Conservation (phyloP, 306 rosid genomes). For the Arachis stenosperma region DNA sequence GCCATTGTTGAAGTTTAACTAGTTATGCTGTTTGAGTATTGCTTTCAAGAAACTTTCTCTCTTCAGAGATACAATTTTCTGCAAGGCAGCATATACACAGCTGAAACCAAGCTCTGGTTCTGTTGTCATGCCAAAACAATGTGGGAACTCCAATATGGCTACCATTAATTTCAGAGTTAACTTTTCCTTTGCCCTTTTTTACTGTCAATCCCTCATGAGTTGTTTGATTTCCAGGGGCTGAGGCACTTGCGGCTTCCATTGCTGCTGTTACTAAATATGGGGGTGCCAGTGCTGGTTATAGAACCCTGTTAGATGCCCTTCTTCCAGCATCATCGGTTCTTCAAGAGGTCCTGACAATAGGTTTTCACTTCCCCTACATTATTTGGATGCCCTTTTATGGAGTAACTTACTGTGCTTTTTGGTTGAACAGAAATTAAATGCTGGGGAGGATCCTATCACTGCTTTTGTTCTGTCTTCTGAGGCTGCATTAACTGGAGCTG, state of each 20-base stretch:
- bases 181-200: slow-evolving; percentile 3
- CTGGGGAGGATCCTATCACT: slow-evolving; percentile 69
- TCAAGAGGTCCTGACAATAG: slow-evolving; percentile 62
- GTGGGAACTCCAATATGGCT: slow-evolving; percentile 55
- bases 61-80: slow-evolving; percentile 71
- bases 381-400: slow-evolving; percentile 29
- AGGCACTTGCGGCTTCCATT: slow-evolving; percentile 79
- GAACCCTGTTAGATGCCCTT: slow-evolving; percentile 92
- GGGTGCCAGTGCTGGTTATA: slow-evolving; percentile 91
- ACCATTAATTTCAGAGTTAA: slow-evolving; percentile 1
- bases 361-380: slow-evolving; percentile 29
- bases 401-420: slow-evolving; percentile 34
- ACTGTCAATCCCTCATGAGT: slow-evolving; percentile 33
- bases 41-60: neutral
- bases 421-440: slow-evolving; percentile 70
- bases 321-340: slow-evolving; percentile 82
- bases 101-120: slow-evolving; percentile 62
- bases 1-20: slow-evolving; percentile 32
- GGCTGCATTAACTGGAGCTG: slow-evolving; percentile 86
- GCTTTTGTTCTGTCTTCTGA: slow-evolving; percentile 87
- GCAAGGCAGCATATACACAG: slow-evolving; percentile 76
- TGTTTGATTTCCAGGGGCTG: slow-evolving; percentile 70
- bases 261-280: slow-evolving; percentile 93
- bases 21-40: slow-evolving; percentile 3
- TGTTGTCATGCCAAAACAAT: slow-evolving; percentile 56